Base-by-base conservation (phyloP, 148 eudicot species). In the Fagopyrum homotropicum region DNA sequence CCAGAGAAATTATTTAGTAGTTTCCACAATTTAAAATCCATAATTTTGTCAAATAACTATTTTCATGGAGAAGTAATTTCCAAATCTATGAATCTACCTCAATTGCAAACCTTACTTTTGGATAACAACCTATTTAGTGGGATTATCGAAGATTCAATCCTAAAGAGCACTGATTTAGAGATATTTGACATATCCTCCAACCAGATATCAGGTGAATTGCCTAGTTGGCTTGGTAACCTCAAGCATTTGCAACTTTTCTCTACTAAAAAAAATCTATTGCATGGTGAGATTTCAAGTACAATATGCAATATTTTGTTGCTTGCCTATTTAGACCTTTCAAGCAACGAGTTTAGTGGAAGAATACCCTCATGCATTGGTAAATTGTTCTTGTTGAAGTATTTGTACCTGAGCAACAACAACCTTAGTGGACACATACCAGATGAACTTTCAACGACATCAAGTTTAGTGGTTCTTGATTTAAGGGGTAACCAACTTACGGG, bases 381-480 rank as follows among this genome's bases (percentile, higher is more conserved):
- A 3, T 16, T 63, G 29, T 10, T 11, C 29, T 0, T 10, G 7
- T 7, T 63, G 9, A 4, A 9, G 14, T 63, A 63, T 11, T 11
- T 63, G 44, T 16, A 63, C 9, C 3, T 63, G n/a, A 1, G 14
- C 44, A 30, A 63, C 69, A 63, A 63, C 6, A 63, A 30, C 40
- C 69, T 63, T 30, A 63, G 7, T 12, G 69, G 69, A 30, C 16
- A 9, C 11, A 14, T 63, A 9, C 69, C 69, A 63, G n/a, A 10
- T 2, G 69, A 11, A 43, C n/a, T 63, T 9, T 63, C 45, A 10
- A 30, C 16, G 0, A 4, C 5, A 43, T 29, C 69, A 11, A 63
- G 15, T 30, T 63, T 63, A 7, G 7, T 63, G 69, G 12, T 60
- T 8, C 4, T 81, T 12, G 80, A 73, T 59, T 9, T 72, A 7